A percentile compares a stretch with the other conserved stretches of the same genome.
Evolutionary conservation across 1,139 yeast species (phyloP).

Genomic region (Geotrichum reessii): DNA sequence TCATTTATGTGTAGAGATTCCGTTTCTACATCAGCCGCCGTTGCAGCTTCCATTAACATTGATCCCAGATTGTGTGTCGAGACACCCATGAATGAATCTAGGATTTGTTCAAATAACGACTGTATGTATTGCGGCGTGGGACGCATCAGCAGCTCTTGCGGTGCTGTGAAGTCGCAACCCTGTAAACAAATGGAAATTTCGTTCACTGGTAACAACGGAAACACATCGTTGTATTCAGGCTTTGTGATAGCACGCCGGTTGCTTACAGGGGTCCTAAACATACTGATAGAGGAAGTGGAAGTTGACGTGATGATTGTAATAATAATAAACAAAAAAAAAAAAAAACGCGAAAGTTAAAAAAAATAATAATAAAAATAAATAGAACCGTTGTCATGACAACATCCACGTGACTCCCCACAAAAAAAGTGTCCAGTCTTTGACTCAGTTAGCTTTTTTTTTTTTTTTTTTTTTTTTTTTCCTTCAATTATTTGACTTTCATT

Average conservation of each 20-base stretch:
- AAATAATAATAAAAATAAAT: not conserved
- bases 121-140: conserved; percentile 64
- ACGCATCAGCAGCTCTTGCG: conserved; percentile 55
- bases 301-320: too few species aligned
- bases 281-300: not conserved
- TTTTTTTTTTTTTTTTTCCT: not conserved
- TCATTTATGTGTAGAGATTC: conserved; percentile 29
- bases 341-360: not conserved
- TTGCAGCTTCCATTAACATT: conserved; percentile 27
- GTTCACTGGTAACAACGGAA: conserved; percentile 60
- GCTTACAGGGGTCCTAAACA: not conserved
- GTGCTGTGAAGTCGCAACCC: conserved; percentile 52
- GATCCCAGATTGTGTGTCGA: conserved; percentile 45
- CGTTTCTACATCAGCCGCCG: conserved; percentile 28
- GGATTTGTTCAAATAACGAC: conserved; percentile 60
- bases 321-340: not conserved
- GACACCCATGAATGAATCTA: conserved; percentile 64
- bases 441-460: too few species aligned
- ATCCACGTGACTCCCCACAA: not conserved
- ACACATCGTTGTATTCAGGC: conserved; percentile 34
- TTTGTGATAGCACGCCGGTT: not conserved
- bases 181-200: conserved; percentile 61
- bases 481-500: not conserved
- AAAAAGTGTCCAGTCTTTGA: not conserved
- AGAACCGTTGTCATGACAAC: not conserved